phyloP scores from a whole-genome alignment of 2,329 filamentous ascomycete genomes.

The Allantophomopsis cytisporea region DNA sequence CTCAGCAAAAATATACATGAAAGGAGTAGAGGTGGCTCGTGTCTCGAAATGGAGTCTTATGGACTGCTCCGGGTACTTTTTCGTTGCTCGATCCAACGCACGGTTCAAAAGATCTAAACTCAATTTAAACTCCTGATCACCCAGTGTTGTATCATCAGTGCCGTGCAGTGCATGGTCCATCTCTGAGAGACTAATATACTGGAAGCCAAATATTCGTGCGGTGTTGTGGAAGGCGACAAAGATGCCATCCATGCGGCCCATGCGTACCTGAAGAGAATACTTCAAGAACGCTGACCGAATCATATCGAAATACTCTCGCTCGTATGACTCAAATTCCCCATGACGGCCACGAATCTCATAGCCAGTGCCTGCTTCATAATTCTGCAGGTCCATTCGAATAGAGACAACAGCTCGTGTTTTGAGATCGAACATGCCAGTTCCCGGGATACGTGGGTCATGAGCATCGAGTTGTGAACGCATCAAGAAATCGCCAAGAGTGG shows the following conservation, averaged over 20 bases:
- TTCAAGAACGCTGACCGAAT: slow-evolving; percentile 89
- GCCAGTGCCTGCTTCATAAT: slow-evolving; percentile 61
- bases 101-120: slow-evolving; percentile 72
- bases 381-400: slow-evolving; percentile 72
- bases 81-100: slow-evolving; percentile 60
- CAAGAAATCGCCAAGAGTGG: slow-evolving; percentile 72
- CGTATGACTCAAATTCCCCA: slow-evolving; percentile 81
- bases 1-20: slow-evolving; percentile 85
- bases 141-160: slow-evolving; percentile 48
- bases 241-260: slow-evolving; percentile 97
- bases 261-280: slow-evolving; percentile 90
- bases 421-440: slow-evolving; percentile 87
- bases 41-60: slow-evolving; percentile 77
- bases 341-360: slow-evolving; percentile 73
- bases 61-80: slow-evolving; percentile 61
- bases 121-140: slow-evolving; percentile 73
- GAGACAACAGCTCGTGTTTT: slow-evolving; percentile 89
- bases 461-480: slow-evolving; percentile 95
- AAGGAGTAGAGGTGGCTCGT: slow-evolving; percentile 37
- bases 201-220: slow-evolving; percentile 90
- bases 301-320: slow-evolving; percentile 96
- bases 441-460: slow-evolving; percentile 71
- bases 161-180: slow-evolving; percentile 90
- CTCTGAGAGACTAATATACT: slow-evolving; percentile 76
- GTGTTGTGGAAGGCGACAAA: slow-evolving; percentile 96